phyloP scores from a whole-genome alignment of 2,329 filamentous ascomycete genomes.

The Dryadomyces quercus-mongolicae region DNA sequence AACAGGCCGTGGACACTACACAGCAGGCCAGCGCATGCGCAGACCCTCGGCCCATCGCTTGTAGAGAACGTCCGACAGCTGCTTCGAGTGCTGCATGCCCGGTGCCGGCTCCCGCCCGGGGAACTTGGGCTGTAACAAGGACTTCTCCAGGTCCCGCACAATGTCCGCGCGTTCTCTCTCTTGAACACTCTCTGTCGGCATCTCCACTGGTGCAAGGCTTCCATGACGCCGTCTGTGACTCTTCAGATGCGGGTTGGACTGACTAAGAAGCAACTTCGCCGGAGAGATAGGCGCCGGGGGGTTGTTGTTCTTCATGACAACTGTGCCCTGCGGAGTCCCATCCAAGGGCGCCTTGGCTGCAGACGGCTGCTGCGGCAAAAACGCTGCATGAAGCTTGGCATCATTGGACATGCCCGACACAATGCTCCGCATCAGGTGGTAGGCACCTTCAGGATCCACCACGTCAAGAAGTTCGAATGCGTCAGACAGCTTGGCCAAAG shows the following conservation, averaged over 20 bases:
- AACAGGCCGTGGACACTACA: constrained; percentile 1
- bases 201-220: constrained; percentile 20
- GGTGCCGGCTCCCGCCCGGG: constrained; percentile 42
- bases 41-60: constrained; percentile 80
- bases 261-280: constrained; percentile 61
- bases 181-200: constrained; percentile 21
- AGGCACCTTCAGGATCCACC: constrained; percentile 81
- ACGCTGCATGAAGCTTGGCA: constrained; percentile 45
- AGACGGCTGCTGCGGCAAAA: constrained; percentile 23
- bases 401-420: constrained; percentile 63
- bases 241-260: constrained; percentile 76
- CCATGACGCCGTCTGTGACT: constrained; percentile 58
- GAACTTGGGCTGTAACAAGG: constrained; percentile 37
- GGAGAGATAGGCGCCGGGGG: constrained; percentile 24
- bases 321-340: constrained; percentile 40
- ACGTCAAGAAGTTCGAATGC: constrained; percentile 77
- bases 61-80: constrained; percentile 84
- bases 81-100: constrained; percentile 86
- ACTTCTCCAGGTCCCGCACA: constrained; percentile 31
- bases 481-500: constrained; percentile 69
- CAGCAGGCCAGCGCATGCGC: constrained; percentile 25
- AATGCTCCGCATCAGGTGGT: constrained; percentile 68
- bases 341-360: constrained; percentile 24
- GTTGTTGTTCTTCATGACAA: constrained; percentile 43
- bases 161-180: constrained; percentile 24